Conservation (phyloP, 176 grass and related monocot species). For the Musa troglodytarum region DNA sequence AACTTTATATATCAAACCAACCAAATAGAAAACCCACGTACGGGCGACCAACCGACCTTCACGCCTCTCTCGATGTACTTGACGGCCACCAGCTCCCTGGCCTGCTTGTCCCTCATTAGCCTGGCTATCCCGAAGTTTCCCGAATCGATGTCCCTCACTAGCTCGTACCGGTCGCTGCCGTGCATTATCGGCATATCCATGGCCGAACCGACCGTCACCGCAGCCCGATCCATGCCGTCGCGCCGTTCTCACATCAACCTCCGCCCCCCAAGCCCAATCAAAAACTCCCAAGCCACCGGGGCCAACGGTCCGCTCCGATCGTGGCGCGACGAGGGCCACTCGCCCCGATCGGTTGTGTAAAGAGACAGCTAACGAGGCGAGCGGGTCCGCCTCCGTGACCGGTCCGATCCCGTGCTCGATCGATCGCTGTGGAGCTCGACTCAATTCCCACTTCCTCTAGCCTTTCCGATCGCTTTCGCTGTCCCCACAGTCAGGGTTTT, state of each 20-base stretch:
- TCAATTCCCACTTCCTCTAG: not conserved
- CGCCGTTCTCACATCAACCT: not conserved
- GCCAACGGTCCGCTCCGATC: not conserved
- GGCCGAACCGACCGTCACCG: conserved; percentile 13
- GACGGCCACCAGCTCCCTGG: conserved; percentile 8
- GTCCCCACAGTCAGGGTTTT: not conserved
- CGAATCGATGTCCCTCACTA: conserved; percentile 13
- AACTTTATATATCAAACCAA: not conserved
- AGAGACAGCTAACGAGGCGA: not conserved
- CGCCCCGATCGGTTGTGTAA: not conserved
- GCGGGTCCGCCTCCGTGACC: not conserved
- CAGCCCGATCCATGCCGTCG: conserved; percentile 16
- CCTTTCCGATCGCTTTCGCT: not conserved
- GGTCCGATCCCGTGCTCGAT: not conserved
- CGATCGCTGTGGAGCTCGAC: not conserved
- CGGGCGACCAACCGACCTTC: not conserved
- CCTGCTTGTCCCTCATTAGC: conserved; percentile 15
- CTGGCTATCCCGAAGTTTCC: conserved; percentile 12
- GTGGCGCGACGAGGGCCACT: not conserved
- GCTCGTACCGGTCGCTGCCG: conserved; percentile 22
- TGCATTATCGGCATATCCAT: conserved; percentile 24
- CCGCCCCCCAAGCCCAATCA: not conserved
- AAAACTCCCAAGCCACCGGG: not conserved
- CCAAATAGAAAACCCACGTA: not conserved
- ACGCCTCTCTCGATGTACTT: conserved; percentile 13